These are phyloP conservation scores for Ascochyta pisi DNA, from an alignment of 2,329 filamentous ascomycete species.

Conservation along the genomic window DNA sequence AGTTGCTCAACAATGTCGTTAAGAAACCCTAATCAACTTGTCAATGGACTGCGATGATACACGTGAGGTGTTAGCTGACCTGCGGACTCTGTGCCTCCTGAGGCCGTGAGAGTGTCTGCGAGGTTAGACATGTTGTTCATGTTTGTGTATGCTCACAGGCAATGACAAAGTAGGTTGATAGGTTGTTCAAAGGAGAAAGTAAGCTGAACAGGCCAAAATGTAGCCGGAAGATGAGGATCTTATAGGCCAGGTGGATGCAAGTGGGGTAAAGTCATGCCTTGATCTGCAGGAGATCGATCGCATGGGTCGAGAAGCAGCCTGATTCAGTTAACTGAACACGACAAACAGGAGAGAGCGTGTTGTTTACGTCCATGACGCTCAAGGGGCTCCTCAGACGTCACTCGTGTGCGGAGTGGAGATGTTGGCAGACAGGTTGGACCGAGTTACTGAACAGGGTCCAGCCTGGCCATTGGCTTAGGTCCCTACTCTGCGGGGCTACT, in stretches of 20 bases:
- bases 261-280: conserved; percentile 13
- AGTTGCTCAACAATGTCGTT: conserved; percentile 58
- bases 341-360: conserved; percentile 14
- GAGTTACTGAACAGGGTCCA: conserved; percentile 3
- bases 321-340: conserved; percentile 5
- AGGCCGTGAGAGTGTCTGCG: conserved; percentile 51
- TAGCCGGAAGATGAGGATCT: conserved; percentile 1
- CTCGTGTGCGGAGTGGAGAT: conserved; percentile 10
- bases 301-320: conserved; percentile 7
- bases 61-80: conserved; percentile 28
- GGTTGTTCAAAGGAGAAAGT: not conserved
- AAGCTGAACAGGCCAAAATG: not conserved
- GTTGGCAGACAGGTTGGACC: conserved; percentile 14
- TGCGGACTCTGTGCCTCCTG: conserved; percentile 52
- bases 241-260: conserved; percentile 13
- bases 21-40: conserved; percentile 49
- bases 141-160: not conserved
- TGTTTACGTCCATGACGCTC: conserved; percentile 19
- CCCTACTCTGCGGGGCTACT: conserved; percentile 7
- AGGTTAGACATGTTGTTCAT: conserved; percentile 39
- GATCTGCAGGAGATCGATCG: conserved; percentile 13
- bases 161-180: not conserved
- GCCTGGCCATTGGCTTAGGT: conserved; percentile 10
- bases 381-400: conserved; percentile 17
- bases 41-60: not conserved